Conservation (phyloP, 164 flowering plant genomes). For the Stephania cephalantha region DNA sequence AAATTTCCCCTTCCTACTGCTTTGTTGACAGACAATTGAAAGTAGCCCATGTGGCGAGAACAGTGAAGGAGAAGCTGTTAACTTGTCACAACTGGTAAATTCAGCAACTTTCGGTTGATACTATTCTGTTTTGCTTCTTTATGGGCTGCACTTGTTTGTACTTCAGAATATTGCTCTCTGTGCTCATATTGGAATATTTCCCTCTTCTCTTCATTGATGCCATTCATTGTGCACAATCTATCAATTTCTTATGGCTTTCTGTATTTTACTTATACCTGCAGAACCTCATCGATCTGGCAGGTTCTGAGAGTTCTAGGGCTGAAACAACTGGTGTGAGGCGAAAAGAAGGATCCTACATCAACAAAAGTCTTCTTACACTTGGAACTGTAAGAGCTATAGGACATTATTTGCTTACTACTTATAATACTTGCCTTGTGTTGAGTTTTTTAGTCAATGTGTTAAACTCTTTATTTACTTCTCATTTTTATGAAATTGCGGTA, state of each 20-base stretch:
- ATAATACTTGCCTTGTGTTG: background rate
- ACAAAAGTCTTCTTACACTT: slow-evolving; percentile 90
- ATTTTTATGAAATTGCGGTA: background rate
- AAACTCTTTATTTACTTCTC: background rate
- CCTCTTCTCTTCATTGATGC: background rate
- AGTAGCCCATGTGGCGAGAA: slow-evolving; percentile 89
- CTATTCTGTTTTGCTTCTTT: slow-evolving; percentile 7
- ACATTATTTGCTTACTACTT: background rate
- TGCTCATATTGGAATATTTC: background rate
- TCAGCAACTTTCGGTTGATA: slow-evolving; percentile 6
- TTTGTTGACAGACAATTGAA: slow-evolving; percentile 68
- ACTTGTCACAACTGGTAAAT: slow-evolving; percentile 82
- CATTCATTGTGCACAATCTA: background rate
- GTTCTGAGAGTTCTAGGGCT: slow-evolving; percentile 97
- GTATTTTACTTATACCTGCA: slow-evolving; percentile 55
- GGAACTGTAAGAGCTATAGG: slow-evolving; percentile 75
- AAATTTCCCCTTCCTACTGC: background rate
- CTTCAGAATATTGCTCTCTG: background rate
- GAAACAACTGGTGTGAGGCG: slow-evolving; percentile 91
- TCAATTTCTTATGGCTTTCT: slow-evolving; percentile 25
- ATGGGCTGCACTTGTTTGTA: background rate
- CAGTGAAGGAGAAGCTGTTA: slow-evolving; percentile 79
- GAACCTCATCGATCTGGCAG: slow-evolving; percentile 99
- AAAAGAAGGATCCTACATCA: slow-evolving; percentile 95
- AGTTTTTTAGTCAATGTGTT: background rate